Percentiles rank a stretch among this genome's conserved stretches.
Evolutionary conservation across 169 alveolate species (phyloP).

Genomic region (Plasmodium cynomolgi): DNA sequence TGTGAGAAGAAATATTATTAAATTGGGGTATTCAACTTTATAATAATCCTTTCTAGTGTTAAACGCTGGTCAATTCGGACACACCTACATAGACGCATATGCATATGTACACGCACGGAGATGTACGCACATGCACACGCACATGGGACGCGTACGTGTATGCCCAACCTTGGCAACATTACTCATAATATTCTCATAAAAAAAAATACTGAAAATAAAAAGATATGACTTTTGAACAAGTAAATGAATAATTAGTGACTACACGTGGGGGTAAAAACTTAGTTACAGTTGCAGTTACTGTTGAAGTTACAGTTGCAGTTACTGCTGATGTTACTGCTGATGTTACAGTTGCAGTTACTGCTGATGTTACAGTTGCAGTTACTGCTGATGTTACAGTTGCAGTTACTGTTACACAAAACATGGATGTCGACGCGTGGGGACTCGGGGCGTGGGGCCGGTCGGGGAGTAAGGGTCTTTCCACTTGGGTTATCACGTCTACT

Average conservation of each 20-base stretch:
- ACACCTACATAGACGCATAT: not conserved
- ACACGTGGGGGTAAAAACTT: slow-evolving; percentile 1
- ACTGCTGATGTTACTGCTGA: no score
- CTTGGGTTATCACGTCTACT: not conserved
- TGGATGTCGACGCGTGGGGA: not conserved
- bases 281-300: not conserved
- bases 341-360: not conserved
- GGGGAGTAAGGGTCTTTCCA: not conserved
- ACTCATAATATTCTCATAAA: not conserved
- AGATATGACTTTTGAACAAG: not conserved
- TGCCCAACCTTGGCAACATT: not conserved
- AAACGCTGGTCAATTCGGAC: not conserved
- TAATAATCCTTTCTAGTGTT: not conserved
- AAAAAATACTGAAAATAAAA: slow-evolving; percentile 15
- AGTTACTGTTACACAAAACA: not conserved
- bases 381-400: not conserved
- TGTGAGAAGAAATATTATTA: not conserved
- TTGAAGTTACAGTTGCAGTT: not conserved
- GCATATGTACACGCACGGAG: not conserved
- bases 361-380: not conserved
- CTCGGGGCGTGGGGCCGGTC: not conserved
- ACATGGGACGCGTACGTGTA: not conserved
- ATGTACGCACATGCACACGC: not conserved
- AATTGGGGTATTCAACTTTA: not conserved
- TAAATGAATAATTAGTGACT: not conserved